Conservation (phyloP, 2,329 filamentous ascomycete genomes). For the Lomentospora prolificans region DNA sequence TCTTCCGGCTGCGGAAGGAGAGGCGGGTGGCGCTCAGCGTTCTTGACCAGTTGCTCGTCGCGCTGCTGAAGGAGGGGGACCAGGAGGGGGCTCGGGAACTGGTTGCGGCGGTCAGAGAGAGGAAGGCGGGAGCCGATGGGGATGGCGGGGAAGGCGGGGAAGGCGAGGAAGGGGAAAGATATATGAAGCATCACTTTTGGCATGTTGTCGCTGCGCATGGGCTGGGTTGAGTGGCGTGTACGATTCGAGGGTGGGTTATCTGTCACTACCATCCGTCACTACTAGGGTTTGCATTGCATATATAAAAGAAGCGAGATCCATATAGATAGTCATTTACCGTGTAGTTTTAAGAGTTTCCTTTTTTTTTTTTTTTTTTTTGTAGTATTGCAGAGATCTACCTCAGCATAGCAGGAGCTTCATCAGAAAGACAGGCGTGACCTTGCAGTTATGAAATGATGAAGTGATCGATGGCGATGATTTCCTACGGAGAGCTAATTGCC, state of each 20-base stretch:
- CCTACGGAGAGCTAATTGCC: background rate
- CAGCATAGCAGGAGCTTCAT: too few species aligned
- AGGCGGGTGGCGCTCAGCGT: conserved; percentile 24
- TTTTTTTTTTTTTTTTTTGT: background rate
- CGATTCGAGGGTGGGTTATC: too few species aligned
- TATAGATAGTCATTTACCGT: too few species aligned
- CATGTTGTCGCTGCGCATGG: conserved; percentile 8
- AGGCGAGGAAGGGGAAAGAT: background rate
- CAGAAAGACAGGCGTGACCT: background rate
- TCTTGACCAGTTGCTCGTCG: conserved; percentile 8
- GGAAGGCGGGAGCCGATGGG: background rate
- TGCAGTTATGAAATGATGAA: too few species aligned
- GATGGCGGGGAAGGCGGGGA: background rate
- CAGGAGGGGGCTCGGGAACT: conserved; percentile 3
- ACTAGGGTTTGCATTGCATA: too few species aligned
- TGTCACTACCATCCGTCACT: too few species aligned
- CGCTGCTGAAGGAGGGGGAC: conserved; percentile 4
- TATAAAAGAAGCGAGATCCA: too few species aligned
- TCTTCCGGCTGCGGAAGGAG: conserved; percentile 33
- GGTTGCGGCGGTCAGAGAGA: background rate
- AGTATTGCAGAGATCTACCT: too few species aligned
- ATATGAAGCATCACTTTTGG: conserved; percentile 7
- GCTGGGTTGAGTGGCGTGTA: background rate
- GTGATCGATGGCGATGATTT: background rate
- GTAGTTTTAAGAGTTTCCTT: background rate